Evolutionary conservation across 495 filamentous ascomycete species (phyloP), one percentile per base, ranked within the genome.

Genomic region (Aspergillus diversus): DNA sequence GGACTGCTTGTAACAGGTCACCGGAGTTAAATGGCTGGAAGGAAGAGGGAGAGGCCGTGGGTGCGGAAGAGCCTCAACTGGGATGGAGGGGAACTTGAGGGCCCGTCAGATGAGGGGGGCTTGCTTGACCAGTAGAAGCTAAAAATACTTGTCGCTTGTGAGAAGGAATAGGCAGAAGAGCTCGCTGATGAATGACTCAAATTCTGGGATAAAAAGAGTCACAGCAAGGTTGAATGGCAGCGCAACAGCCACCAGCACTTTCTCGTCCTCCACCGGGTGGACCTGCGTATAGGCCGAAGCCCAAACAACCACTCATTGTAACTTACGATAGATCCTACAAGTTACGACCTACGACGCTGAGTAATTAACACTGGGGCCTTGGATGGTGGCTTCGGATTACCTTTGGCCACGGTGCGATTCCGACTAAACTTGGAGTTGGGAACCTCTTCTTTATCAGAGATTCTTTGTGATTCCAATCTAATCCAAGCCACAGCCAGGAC

Each of bases 31-130:
- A 43, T 52, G 43, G 46, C 53, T 57, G 33, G 31, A 42, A 54
- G 52, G 21, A 27, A 27, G 21, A 27, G 21, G 21, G 21, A 27
- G 21, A 9, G 21, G 43, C 53, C 43, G 43, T 57, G 42, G 60
- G 53, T 63, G 60, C 60, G 60, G 55, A 55, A 63, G 60, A 63
- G 60, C 53, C 60, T 63, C 60, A 63, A 43, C 33, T 33, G 17
- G 53, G 60, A 16, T 62, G 53, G 60, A 63, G 60, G 60, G 60
- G 53, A 57, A 56, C 43, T 47, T 31, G 46, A 50, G 60, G 60
- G 60, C 42, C 60, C 32, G 60, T 32, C 9, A 33, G 39, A 16
- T 31, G 53, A 47, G 7, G 52, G 27, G 42, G 5, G 39, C 21
- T 2, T 27, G n/a, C 16, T 31, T 34, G 51, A 17, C 52, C 60